Evolutionary conservation across 768 basidiomycete species (phyloP), one percentile per base, ranked within the genome.

Genomic region (Mycena maculata): DNA sequence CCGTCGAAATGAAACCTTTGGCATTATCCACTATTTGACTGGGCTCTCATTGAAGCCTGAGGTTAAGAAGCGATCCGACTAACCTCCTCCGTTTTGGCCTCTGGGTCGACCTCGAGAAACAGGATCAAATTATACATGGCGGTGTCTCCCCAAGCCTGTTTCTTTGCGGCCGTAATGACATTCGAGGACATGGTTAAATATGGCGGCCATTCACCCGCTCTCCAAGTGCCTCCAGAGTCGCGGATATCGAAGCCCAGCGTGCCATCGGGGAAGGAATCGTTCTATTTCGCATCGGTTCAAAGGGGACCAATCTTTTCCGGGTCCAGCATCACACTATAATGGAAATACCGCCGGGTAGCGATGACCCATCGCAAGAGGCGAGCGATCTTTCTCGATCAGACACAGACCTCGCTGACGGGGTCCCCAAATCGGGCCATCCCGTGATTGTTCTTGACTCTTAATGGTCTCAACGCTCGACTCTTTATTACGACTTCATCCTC

Each of bases 11-110:
- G 22, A 30, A 5, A 7, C 27, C 28, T 22, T 42, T n/a, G 4
- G 25, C 28, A 49, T 23, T 33, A 38, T 9, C 13, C 22, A 7
- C 27, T 49, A 8, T 49, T 60, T n/a, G 33, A 23, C 18, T 49
- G 58, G 58, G 47, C 58, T 25, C 48, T 60, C 25, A 38, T 49
- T 18, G 58, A 60, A 18, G 58, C 20, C 33, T 60, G n/a, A 15
- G 12, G 22, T 30, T 60, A 15, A 31, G 58, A 38, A 60, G 8
- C 15, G 10, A 60, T 47, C 47, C 58, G 4, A 10, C 45, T 33
- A 60, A 49, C 47, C 13, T 60, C 25, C 31, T 23, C 23, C 16
- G 28, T 10, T 36, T 4, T 27, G 45, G 13, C 23, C 22, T 60
- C 4, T 49, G 11, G 31, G 47, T 60, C 33, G 25, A 39, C 4